Percentiles rank a stretch among this genome's conserved stretches.
Conservation (phyloP, 169 alveolate species). For the Ophryocystis elektroscirrha region DNA sequence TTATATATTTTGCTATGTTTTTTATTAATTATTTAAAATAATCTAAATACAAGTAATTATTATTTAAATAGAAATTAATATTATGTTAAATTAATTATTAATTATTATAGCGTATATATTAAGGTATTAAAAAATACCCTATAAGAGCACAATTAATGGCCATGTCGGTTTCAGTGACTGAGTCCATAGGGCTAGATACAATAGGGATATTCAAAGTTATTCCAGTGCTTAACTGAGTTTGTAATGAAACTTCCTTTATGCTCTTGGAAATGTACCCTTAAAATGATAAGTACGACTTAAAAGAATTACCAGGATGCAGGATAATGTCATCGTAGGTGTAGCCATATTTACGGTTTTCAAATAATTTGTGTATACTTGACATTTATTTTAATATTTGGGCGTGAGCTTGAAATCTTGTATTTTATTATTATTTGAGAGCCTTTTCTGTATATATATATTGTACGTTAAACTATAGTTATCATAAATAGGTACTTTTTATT, state of each 20-base stretch:
- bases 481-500: too few relatives aligned
- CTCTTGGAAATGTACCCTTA: too few relatives aligned
- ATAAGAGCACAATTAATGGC: slow-evolving; percentile 64
- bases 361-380: too few relatives aligned
- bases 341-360: slow-evolving; percentile 16
- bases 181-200: slow-evolving; percentile 69
- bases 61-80: neutral
- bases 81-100: neutral
- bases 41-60: neutral
- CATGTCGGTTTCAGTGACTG: slow-evolving; percentile 74
- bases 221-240: neutral
- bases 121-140: slow-evolving; percentile 25
- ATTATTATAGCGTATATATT: neutral
- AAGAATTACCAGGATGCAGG: slow-evolving; percentile 59
- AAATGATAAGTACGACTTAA: too few relatives aligned
- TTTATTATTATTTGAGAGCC: too few relatives aligned
- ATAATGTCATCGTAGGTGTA: slow-evolving; percentile 65
- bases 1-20: neutral
- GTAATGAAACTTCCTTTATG: too few relatives aligned
- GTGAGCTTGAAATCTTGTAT: too few relatives aligned
- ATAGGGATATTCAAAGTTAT: slow-evolving; percentile 51
- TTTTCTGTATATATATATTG: too few relatives aligned
- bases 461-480: too few relatives aligned
- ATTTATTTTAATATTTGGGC: too few relatives aligned
- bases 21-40: neutral